Evolutionary conservation across 805 yeast species (phyloP), one percentile per base, ranked within the genome.

Genomic region (Myxozyma neglecta): DNA sequence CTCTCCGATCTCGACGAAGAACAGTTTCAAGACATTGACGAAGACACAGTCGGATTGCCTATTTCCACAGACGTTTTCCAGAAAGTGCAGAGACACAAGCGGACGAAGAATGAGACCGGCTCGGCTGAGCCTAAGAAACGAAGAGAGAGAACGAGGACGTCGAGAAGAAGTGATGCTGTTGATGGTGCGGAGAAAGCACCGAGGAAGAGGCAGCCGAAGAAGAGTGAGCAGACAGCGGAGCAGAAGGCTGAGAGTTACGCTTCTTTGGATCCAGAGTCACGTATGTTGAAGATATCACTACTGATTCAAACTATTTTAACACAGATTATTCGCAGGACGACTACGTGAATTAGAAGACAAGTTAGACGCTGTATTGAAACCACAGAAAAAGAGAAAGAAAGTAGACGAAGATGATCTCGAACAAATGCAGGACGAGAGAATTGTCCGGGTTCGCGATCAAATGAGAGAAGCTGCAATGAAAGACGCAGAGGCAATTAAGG

Each of bases 391-490:
- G 57, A 81, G 87, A 61, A 85, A 88, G 69, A 80, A 81, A 74
- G 84, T 88, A 53, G 93, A 89, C 70, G 98, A 94, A 69, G 96
- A 90, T 71, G 99, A 94, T 76, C 77, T 94, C 67, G 98, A 96
- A 73, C 87, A 90, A 71, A 88, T 90, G 87, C 96, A 92, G 73
- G 99, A 94, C 79, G 97, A 92, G 72, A 83, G 84, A 63, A 89
- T 94, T 66, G 85, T 90, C 56, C 81, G 82, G 64, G 80, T 94
- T 68, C 89, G 96, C 67, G 91, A 88, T 69, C 85, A 84, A 74
- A 94, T 94, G 99, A 89, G 91, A 70, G 83, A 85, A 69, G 83
- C 84, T 35, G 88, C 88, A 1, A 72, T 80, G 62, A 79, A 79
- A 52, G 81, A 79, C 56, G 80, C 80, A 11, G 86, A 83, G 60